Conservation (phyloP, 345 rosid species). For the Carallia pectinifolia region DNA sequence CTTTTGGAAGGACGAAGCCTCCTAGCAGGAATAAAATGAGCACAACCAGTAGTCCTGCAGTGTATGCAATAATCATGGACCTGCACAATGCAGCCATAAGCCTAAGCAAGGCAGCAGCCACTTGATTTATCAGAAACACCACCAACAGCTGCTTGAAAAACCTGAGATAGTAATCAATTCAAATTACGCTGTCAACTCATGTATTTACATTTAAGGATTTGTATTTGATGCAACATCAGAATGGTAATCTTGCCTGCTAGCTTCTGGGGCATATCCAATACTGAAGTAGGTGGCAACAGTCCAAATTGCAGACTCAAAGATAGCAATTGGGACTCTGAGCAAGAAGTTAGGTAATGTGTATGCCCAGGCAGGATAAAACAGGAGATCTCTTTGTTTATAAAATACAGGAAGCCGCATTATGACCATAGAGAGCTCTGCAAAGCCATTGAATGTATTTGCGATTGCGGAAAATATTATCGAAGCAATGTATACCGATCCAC, state of each 20-base stretch:
- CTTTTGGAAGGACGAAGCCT: constrained; percentile 76
- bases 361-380: constrained; percentile 89
- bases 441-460: constrained; percentile 86
- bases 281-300: constrained; percentile 52
- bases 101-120: constrained; percentile 77
- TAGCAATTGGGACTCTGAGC: constrained; percentile 61
- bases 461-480: constrained; percentile 55
- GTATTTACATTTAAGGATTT: not conserved
- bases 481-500: constrained; percentile 50
- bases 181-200: not conserved
- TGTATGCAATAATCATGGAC: constrained; percentile 75
- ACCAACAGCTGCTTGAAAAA: constrained; percentile 73
- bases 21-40: constrained; percentile 80
- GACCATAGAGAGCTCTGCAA: constrained; percentile 70
- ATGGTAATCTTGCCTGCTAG: constrained; percentile 46
- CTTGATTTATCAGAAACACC: constrained; percentile 73
- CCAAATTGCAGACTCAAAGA: constrained; percentile 78
- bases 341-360: constrained; percentile 70
- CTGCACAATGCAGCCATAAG: constrained; percentile 66
- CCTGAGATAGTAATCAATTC: constrained; percentile 35
- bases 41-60: constrained; percentile 71
- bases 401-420: constrained; percentile 79
- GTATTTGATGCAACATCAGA: not conserved
- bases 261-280: constrained; percentile 76
- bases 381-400: constrained; percentile 87